Base-by-base conservation (phyloP, 768 basidiomycete genomes). In the Suillus subluteus region DNA sequence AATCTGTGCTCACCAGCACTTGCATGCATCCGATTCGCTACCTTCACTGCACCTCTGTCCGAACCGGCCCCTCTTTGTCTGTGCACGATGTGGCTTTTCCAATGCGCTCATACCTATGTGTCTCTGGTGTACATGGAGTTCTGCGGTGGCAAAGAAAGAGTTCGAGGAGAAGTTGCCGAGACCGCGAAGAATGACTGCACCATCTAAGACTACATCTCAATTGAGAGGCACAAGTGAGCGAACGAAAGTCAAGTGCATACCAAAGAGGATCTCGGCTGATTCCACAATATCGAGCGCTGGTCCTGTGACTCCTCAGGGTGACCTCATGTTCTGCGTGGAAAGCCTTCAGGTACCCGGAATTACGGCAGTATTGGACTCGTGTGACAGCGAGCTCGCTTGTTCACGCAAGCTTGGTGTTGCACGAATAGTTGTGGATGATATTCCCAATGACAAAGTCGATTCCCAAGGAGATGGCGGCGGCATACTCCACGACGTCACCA, bases 61-160 rank as follows among this genome's bases (percentile, higher is more conserved):
- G 44, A 73, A 77, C 67, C 78, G 82, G 62, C 83, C 83, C 0
- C 71, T 81, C 61, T 85, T 85, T 68, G 78, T 78, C n/a, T 85
- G 84, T 75, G 75, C 67, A 40, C 78, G 71, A 58, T 85, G 84
- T 64, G 83, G 83, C 13, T 84, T 84, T 63, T 74, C 78, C 43
- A 85, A 85, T 62, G 78, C 82, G 54, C 79, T 81, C 69, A 77
- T 85, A 64, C 82, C 84, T 32, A 76, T 85, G 66, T 85, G 84
- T 75, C 72, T 85, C 21, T 85, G 84, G 82, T 84, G 84, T 71
- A 73, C 78, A 68, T 85, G 84, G 83, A 79, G 81, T 6, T 84
- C 82, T 32, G 71, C 76, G 21, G 79, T 75, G 62, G 80, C 83
- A 6, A 76, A 77, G 67, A 78, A 73, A 62, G 76, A 75, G 56